Base-by-base conservation (phyloP, 345 rosid genomes). In the Turritis glabra region DNA sequence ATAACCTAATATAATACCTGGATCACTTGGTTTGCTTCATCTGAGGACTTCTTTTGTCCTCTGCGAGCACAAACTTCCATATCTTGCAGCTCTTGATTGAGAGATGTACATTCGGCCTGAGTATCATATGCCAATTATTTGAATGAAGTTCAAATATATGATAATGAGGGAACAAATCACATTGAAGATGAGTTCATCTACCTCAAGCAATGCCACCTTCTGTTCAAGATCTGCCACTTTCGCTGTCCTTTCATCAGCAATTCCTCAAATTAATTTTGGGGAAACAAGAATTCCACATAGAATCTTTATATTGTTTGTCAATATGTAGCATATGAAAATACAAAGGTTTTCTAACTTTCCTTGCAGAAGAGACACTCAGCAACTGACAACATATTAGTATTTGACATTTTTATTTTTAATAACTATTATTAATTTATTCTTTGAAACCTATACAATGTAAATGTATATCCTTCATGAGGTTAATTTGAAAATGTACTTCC, bases 1-100 rank as follows among this genome's bases (percentile, higher is more conserved):
- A 13, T 25, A 71, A 47, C 48, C 54, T 41, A 76, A 55, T 3
- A 51, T 23, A 48, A 10, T 88, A 95, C 99, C 99, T 92, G 98
- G 79, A 92, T 78, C 78, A 82, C 77, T 86, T 92, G 96, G 82
- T 84, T 95, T 82, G 97, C 90, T 70, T 95, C 98, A 52, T 95
- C 99, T 19, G 94, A 84, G 22, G 88, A 53, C 77, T 92, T 95
- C 89, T 90, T 95, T 80, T 90, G 96, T 78, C 88, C 98, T 56
- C 86, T 94, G 61, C 94, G 94, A 69, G 83, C 86, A 64, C 87
- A 92, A 73, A 84, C 84, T 83, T 90, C 96, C 96, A 88, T 84
- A 75, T 95, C 97, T 75, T 95, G 97, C 79, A 95, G 80, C 82
- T 95, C 99, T 89, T 95, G 99, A 80, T 83, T 90, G 51, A 90